Base-by-base conservation (phyloP, 139 green algal genomes). In the Ostreobium quekettii region DNA sequence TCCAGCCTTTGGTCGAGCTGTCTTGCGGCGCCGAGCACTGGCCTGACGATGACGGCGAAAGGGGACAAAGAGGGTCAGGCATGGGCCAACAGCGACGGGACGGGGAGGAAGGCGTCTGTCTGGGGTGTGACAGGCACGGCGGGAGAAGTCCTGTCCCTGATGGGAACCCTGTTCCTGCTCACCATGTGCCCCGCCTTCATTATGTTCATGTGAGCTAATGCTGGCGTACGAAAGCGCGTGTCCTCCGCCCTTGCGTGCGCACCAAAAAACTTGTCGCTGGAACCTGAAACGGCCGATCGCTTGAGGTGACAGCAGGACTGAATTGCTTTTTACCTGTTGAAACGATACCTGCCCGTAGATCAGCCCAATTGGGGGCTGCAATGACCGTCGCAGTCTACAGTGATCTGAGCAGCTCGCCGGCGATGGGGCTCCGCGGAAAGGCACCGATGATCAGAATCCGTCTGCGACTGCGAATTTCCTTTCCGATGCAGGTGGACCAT, bases 101-200 rank as follows among this genome's bases (percentile, higher is more conserved):
- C 60, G 39, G 71, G 72, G 29, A 46, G 72, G 3, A 48, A 69
- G 1, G 42, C 38, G 3, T 63, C 58, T 1, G 61, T 71, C 2
- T 82, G 73, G 76, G 79, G 71, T n/a, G 46, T 82, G 4, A 60
- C 32, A 33, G 76, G 76, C 15, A 31, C 67, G 2, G 60, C 63
- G 32, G 79, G 75, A 6, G 28, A 64, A 26, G 38, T 61, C 2
- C 24, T 80, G 3, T 53, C 72, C 0, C 48, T 72, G 3, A 36
- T 36, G 26, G 79, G 79, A 11, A 65, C 67, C 0, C n/a, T 81
- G 30, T 29, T 71, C 22, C 48, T 85, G 15, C 71, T 85, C 46
- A 2, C 78, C 8, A 39, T 62, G 2, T 76, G 67, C 35, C 79
- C 79, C 30, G 62, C 61, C 33, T 76, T 82, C 26, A 64, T 71